Evolutionary conservation across 208 protist genomes (phyloP), one percentile per base, ranked within the genome.

Genomic region (Acanthamoeba castellanii): DNA sequence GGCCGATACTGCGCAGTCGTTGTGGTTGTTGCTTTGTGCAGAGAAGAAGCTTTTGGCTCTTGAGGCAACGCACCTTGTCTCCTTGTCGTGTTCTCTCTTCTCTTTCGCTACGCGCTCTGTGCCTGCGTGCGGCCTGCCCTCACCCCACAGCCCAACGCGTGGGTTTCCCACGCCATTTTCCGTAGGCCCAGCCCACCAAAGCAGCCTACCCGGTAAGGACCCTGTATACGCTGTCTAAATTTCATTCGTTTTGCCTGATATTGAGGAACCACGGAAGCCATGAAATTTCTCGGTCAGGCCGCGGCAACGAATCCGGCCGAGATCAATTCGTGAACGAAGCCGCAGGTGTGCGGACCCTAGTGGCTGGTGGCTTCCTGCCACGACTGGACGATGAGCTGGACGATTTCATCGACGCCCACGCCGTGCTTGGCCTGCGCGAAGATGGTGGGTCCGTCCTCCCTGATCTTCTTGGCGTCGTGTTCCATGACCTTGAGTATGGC

Each of bases 381-480:
- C 6, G 93, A 84, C 42, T 27, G 42, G 20, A 95, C 30, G 93
- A 95, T 95, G 72, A 30, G 47, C 7, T 52, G 16, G 37, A 66
- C 82, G 55, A 95, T 95, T 18, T 95, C 78, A 16, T 88, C 78
- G 37, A 95, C 50, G 25, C 78, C 93, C 22, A 95, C 81, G 55
- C 84, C 87, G 57, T 95, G 30, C 78, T 95, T 95, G 55, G 87
- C 93, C 72, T 94, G 64, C 13, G 68, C 20, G 61, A 78, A 72
- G 20, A 72, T 78, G 64, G 34, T 94, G 90, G 90, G 64, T n/a
- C 42, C 64, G 32, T 70, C 78, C 47, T 87, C 78, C 37, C 78
- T 87, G 37, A 87, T 87, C 32, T 87, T 34, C 78, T 87, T 87
- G 37, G 78, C 78, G 78, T 87, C 78, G 95, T 37, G 93, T 78